Conservation (phyloP, 768 basidiomycete species). For the Amanita rubescens region DNA sequence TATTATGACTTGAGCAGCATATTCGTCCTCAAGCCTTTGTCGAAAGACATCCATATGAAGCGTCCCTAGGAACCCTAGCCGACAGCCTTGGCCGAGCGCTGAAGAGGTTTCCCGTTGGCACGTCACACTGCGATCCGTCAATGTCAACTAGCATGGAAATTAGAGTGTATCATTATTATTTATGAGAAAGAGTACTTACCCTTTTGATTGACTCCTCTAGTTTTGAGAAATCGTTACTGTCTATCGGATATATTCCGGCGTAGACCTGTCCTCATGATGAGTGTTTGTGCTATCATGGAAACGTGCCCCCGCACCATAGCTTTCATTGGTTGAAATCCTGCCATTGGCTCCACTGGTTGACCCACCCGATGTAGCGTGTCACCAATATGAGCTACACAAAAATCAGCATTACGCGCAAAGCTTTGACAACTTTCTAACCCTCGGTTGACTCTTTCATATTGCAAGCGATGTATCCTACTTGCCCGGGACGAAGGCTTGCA, state of each 20-base stretch:
- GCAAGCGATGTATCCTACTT: slow-evolving; percentile 87
- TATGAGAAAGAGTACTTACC: slow-evolving; percentile 31
- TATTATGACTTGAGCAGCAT: slow-evolving; percentile 88
- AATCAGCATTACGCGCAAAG: not conserved
- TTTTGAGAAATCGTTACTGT: slow-evolving; percentile 85
- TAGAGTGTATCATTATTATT: slow-evolving; percentile 10
- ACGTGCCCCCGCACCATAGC: slow-evolving; percentile 62
- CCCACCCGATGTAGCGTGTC: slow-evolving; percentile 84
- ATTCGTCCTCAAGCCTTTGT: slow-evolving; percentile 95
- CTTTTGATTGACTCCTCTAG: slow-evolving; percentile 93
- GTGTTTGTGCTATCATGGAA: not conserved
- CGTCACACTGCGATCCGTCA: slow-evolving; percentile 85
- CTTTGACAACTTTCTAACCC: slow-evolving; percentile 39
- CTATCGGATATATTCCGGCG: slow-evolving; percentile 91
- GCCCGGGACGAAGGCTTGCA: slow-evolving; percentile 58
- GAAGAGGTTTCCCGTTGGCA: slow-evolving; percentile 88
- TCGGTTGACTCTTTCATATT: slow-evolving; percentile 98
- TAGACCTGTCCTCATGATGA: slow-evolving; percentile 54
- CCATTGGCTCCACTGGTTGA: slow-evolving; percentile 70
- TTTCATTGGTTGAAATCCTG: slow-evolving; percentile 87
- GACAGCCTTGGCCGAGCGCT: slow-evolving; percentile 90
- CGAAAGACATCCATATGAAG: slow-evolving; percentile 96
- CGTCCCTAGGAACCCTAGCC: slow-evolving; percentile 92
- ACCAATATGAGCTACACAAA: slow-evolving; percentile 72
- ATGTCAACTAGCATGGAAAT: slow-evolving; percentile 47